A percentile compares a stretch with the other conserved stretches of the same genome.
Conservation (phyloP, 106 monocot species). For the Dendrobium catenatum region DNA sequence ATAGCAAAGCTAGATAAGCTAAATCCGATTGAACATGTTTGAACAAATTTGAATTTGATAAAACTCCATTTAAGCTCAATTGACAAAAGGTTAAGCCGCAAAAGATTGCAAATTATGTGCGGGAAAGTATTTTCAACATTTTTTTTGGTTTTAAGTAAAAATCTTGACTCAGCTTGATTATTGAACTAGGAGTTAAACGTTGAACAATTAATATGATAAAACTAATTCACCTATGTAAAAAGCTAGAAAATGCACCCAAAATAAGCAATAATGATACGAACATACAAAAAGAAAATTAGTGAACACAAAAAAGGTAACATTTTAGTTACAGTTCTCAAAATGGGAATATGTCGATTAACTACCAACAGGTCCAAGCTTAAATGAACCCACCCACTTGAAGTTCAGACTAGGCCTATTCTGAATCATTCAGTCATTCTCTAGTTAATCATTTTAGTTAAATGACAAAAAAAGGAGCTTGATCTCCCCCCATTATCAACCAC, state of each 20-base stretch:
- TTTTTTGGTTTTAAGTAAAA: neutral
- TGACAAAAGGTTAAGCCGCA: neutral
- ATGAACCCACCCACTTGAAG: neutral
- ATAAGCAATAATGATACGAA: neutral
- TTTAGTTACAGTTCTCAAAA: neutral
- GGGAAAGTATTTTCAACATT: neutral
- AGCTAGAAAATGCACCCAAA: neutral
- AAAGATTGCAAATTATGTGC: neutral
- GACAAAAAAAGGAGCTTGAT: neutral
- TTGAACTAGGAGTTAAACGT: neutral
- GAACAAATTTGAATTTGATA: neutral
- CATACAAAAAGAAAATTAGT: neutral
- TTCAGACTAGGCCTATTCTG: neutral
- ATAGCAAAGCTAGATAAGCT: neutral
- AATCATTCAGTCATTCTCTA: neutral
- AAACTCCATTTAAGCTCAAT: neutral
- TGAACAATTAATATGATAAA: neutral
- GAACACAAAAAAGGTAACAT: neutral
- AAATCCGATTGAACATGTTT: neutral
- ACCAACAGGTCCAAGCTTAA: neutral
- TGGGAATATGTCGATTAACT: neutral
- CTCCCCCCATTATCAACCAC: neutral
- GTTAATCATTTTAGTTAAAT: neutral
- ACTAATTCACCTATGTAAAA: neutral
- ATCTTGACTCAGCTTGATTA: neutral